Percentiles rank a stretch among this genome's conserved stretches.
These are phyloP conservation scores for Colletotrichum navitas DNA, from an alignment of 2,329 filamentous ascomycete genomes.

Conservation along the genomic window DNA sequence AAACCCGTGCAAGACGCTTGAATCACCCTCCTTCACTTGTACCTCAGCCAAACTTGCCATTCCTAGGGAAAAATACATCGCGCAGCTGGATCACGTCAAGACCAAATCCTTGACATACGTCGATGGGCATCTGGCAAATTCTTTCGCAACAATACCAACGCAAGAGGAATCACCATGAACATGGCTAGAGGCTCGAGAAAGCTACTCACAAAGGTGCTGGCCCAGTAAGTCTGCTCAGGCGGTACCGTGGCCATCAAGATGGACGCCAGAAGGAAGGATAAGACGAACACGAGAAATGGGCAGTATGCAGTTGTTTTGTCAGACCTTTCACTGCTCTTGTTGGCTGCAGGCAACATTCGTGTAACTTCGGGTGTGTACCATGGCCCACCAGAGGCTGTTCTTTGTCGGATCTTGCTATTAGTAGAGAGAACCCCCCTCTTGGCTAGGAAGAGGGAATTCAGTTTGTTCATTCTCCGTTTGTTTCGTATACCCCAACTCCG, in stretches of 20 bases:
- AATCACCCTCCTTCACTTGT: slow-evolving; percentile 46
- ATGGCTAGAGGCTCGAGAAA: slow-evolving; percentile 71
- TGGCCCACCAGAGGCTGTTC: too few species aligned
- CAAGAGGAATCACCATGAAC: slow-evolving; percentile 75
- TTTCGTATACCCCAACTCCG: not conserved
- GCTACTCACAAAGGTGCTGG: slow-evolving; percentile 69
- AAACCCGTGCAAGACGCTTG: slow-evolving; percentile 51
- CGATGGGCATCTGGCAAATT: slow-evolving; percentile 58
- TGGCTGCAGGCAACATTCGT: too few species aligned
- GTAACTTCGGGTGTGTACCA: too few species aligned
- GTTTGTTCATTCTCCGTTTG: too few species aligned
- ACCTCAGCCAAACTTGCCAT: slow-evolving; percentile 74
- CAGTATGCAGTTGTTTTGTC: slow-evolving; percentile 1
- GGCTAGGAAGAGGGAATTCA: too few species aligned
- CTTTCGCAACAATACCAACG: slow-evolving; percentile 70
- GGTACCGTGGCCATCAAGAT: slow-evolving; percentile 62
- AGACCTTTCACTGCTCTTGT: too few species aligned
- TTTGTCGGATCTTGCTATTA: too few species aligned
- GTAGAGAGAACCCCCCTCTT: too few species aligned
- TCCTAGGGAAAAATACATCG: slow-evolving; percentile 73
- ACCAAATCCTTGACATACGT: slow-evolving; percentile 64
- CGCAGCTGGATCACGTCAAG: slow-evolving; percentile 75
- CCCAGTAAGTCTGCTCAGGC: slow-evolving; percentile 71
- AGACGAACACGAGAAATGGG: slow-evolving; percentile 52
- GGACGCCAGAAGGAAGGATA: slow-evolving; percentile 57